These are phyloP conservation scores for Globisporangium echinulatum DNA, from an alignment of 352 stramenopile species.

Conservation along the genomic window DNA sequence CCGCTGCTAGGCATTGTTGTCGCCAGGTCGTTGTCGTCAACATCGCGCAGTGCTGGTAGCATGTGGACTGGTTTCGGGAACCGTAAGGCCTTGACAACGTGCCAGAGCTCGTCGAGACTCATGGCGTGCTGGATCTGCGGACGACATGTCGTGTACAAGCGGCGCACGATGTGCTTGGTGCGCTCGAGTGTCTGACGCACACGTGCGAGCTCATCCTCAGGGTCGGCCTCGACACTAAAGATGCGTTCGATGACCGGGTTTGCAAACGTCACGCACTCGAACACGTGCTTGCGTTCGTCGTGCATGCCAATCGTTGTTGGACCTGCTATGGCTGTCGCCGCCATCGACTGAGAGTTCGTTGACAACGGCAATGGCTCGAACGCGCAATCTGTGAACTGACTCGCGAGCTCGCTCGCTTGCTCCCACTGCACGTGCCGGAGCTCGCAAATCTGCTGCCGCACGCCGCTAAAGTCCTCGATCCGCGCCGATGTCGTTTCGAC, in stretches of 20 bases:
- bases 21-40: slow-evolving; percentile 20
- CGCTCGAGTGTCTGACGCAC: slow-evolving; percentile 43
- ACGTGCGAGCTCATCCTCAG: slow-evolving; percentile 31
- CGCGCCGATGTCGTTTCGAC: slow-evolving; percentile 25
- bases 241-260: slow-evolving; percentile 48
- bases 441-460: slow-evolving; percentile 23
- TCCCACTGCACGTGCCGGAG: slow-evolving; percentile 46
- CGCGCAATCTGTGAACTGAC: slow-evolving; percentile 21
- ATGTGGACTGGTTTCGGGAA: slow-evolving; percentile 52
- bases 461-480: slow-evolving; percentile 25
- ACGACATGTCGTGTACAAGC: slow-evolving; percentile 47
- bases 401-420: slow-evolving; percentile 35
- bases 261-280: slow-evolving; percentile 51
- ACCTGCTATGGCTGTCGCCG: too few species aligned
- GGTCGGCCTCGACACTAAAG: slow-evolving; percentile 53
- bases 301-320: neutral
- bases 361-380: slow-evolving; percentile 1
- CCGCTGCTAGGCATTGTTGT: neutral
- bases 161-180: slow-evolving; percentile 43
- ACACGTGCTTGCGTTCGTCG: slow-evolving; percentile 44
- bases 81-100: slow-evolving; percentile 55
- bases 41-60: slow-evolving; percentile 45
- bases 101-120: slow-evolving; percentile 65
- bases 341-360: neutral
- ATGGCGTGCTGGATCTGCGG: slow-evolving; percentile 33